Evolutionary conservation across 2,329 filamentous ascomycete genomes (phyloP).

Genomic region (Phyllachora maydis): DNA sequence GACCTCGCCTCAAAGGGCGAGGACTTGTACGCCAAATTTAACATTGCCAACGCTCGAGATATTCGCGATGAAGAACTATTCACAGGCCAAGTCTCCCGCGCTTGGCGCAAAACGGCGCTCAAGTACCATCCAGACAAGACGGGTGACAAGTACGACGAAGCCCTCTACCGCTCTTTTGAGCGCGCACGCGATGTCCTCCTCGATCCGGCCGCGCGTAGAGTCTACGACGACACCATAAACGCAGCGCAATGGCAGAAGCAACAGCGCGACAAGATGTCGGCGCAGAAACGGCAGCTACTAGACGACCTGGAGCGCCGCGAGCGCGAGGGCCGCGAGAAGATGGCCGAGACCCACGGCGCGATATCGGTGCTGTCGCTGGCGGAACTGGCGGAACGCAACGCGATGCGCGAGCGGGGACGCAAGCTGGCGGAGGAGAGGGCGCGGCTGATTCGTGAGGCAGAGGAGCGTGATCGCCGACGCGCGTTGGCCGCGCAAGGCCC

Average conservation of each 20-base stretch:
- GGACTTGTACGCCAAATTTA: slow-evolving; percentile 75
- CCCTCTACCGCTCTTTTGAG: slow-evolving; percentile 69
- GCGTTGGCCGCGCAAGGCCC: too few relatives aligned
- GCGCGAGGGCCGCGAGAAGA: slow-evolving; percentile 50
- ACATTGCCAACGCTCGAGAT: slow-evolving; percentile 47
- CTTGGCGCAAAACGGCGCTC: slow-evolving; percentile 61
- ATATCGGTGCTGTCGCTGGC: too few relatives aligned
- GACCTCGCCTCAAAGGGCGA: slow-evolving; percentile 38
- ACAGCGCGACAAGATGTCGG: slow-evolving; percentile 54
- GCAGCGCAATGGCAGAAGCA: slow-evolving; percentile 49
- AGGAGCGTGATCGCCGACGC: slow-evolving; percentile 17
- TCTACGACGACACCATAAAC: slow-evolving; percentile 60
- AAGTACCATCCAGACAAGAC: slow-evolving; percentile 92
- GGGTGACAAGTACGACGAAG: slow-evolving; percentile 49
- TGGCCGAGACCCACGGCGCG: slow-evolving; percentile 18
- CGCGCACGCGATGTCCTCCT: slow-evolving; percentile 72
- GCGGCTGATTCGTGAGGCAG: slow-evolving; percentile 18
- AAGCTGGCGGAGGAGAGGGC: slow-evolving; percentile 17
- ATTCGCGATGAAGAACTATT: too few relatives aligned
- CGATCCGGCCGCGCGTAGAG: slow-evolving; percentile 45
- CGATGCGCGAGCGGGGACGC: slow-evolving; percentile 13
- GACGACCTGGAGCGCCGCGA: slow-evolving; percentile 41
- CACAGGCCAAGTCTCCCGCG: too few relatives aligned
- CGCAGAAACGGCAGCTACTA: slow-evolving; percentile 53
- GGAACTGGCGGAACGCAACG: slow-evolving; percentile 11